A percentile compares a stretch with the other conserved stretches of the same genome.
Evolutionary conservation across 2,329 filamentous ascomycete species (phyloP).

Genomic region (Nigrospora osmanthi): DNA sequence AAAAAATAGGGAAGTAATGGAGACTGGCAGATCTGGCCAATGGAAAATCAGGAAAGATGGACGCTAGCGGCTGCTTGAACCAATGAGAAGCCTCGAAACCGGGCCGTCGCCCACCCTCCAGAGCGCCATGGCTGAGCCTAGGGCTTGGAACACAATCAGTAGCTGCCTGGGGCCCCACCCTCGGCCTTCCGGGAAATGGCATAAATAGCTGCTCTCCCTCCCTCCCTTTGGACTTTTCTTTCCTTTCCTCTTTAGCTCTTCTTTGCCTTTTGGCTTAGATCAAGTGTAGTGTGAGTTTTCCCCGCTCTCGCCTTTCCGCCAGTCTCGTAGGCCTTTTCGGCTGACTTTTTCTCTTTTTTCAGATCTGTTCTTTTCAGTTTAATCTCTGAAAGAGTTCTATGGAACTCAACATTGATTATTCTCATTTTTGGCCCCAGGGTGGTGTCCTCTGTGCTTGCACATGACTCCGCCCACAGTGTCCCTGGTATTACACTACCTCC

Average conservation of each 20-base stretch:
- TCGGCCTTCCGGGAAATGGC: background rate
- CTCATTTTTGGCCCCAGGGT: slow-evolving; percentile 50
- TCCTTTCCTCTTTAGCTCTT: slow-evolving; percentile 18
- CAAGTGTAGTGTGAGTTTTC: slow-evolving; percentile 32
- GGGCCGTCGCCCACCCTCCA: too few species aligned
- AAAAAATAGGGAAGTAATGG: too few species aligned
- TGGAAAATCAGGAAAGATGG: too few species aligned
- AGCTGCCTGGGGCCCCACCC: background rate
- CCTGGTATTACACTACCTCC: slow-evolving; percentile 56
- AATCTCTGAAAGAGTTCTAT: slow-evolving; percentile 44
- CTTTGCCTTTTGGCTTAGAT: slow-evolving; percentile 31
- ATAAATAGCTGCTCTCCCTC: slow-evolving; percentile 4
- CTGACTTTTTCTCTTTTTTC: too few species aligned
- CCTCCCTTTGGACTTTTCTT: slow-evolving; percentile 3
- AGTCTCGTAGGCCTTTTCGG: too few species aligned
- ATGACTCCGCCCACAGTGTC: slow-evolving; percentile 51
- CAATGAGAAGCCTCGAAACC: too few species aligned
- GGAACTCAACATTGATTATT: slow-evolving; percentile 41
- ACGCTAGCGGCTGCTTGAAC: too few species aligned
- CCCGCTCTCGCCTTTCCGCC: too few species aligned
- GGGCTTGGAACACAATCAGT: too few species aligned
- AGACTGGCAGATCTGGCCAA: too few species aligned
- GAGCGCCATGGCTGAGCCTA: too few species aligned
- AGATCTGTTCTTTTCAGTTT: slow-evolving; percentile 63
- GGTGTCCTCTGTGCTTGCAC: slow-evolving; percentile 53